Evolutionary conservation across 2,329 filamentous ascomycete genomes (phyloP), one percentile per base, ranked within the genome.

Genomic region (Alternaria triticina): DNA sequence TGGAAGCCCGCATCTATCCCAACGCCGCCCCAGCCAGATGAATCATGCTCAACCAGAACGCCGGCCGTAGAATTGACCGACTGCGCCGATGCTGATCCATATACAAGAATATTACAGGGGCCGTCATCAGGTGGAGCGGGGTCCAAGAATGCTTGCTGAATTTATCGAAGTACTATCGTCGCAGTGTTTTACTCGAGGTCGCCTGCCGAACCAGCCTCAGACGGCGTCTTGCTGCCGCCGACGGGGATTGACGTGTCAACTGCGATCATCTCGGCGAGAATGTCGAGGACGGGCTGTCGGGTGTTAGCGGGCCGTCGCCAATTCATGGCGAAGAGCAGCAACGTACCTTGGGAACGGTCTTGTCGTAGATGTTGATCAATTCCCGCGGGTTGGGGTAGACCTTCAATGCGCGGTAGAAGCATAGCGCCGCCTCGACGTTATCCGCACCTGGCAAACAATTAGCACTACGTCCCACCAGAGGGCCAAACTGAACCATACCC

Each of bases 331-430:
- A 11, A 50, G 20, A 47, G 40, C 33, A 12, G 25, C 49, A 22
- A 60, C 79, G 64, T 82, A 93, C 94, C 91, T 97, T 97, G 74
- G 95, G 91, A 49, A 98, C 94, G 30, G 96, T 98, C 88, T 97
- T 97, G 82, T 99, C 96, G 83, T 99, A 99, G 82, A 99, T 97
- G 76, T 88, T 88, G 80, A 99, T 97, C 74, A 99, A 86, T 78
- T 98, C 96, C 74, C 90, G 88, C 12, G 95, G 96, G 75, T 93
- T 91, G 56, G 96, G 96, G 84, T 99, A 99, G 73, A 98, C 96
- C 88, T 99, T 99, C 71, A 99, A 88, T 47, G 94, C 96, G 87
- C 94, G 96, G 88, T 98, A 99, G 84, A 99, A 99, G 81, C 92
- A 93, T 65, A 98, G 85, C 51, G 96, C 95, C 55, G 96, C 93